Percentiles rank a stretch among this genome's conserved stretches.
Conservation (phyloP, 2,329 filamentous ascomycete species). For the Phialophora chinensis region DNA sequence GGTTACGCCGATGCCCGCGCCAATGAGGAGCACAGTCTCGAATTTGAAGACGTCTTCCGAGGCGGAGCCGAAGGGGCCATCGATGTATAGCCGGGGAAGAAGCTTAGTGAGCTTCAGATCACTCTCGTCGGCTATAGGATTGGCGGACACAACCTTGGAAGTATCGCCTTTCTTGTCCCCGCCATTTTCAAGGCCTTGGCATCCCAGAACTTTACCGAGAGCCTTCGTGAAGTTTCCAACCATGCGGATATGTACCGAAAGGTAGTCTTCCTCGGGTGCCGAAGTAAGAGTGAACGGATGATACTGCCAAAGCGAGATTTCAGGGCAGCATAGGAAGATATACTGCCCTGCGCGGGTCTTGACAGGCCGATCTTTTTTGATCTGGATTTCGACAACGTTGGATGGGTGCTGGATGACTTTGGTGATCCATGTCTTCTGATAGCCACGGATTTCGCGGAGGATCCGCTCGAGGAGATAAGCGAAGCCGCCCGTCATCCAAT, state of each 20-base stretch:
- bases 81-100: slow-evolving; percentile 79
- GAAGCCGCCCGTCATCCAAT: slow-evolving; percentile 84
- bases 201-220: slow-evolving; percentile 73
- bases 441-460: slow-evolving; percentile 76
- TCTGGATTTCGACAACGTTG: slow-evolving; percentile 88
- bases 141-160: slow-evolving; percentile 51
- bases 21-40: slow-evolving; percentile 58
- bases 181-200: slow-evolving; percentile 55
- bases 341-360: slow-evolving; percentile 79
- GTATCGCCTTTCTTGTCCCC: not conserved
- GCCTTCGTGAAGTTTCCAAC: slow-evolving; percentile 78
- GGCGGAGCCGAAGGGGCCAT: slow-evolving; percentile 83
- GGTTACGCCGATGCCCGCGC: slow-evolving; percentile 59
- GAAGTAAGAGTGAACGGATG: slow-evolving; percentile 87
- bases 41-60: slow-evolving; percentile 81
- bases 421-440: slow-evolving; percentile 83
- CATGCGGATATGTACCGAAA: slow-evolving; percentile 82
- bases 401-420: slow-evolving; percentile 90
- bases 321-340: slow-evolving; percentile 86
- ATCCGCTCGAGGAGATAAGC: slow-evolving; percentile 78
- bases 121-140: slow-evolving; percentile 32
- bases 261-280: slow-evolving; percentile 87
- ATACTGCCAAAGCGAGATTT: slow-evolving; percentile 86
- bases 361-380: slow-evolving; percentile 80
- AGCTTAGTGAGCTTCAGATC: slow-evolving; percentile 57